Base-by-base conservation (phyloP, 495 filamentous ascomycete species). In the Aspergillus steynii region DNA sequence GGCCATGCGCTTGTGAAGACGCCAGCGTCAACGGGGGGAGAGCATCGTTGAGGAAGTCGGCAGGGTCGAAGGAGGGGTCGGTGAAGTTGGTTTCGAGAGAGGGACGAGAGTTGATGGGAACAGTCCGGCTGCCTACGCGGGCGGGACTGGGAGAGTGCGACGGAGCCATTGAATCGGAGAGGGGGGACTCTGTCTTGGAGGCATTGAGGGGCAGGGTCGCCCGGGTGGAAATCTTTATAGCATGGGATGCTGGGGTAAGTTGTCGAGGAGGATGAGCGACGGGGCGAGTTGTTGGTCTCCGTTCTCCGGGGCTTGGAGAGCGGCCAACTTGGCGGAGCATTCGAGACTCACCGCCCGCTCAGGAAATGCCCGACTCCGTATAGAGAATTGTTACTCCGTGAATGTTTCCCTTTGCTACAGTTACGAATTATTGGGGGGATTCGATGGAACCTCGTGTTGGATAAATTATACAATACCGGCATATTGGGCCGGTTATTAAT, bases 31-130 rank as follows among this genome's bases (percentile, higher is more conserved):
- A 54, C 29, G 82, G 75, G 5, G 92, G 89, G 7, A 97, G 82
- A 12, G 83, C 82, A 51, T 83, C 77, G 73, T 97, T 96, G 67
- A 96, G 85, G 74, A 92, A 96, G 45, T 88, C 84, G 66, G 85
- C 88, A 20, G 90, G 82, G 74, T 93, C 89, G 72, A 96, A 97
- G 55, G 86, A 82, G 10, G 86, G 83, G 50, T 81, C 77, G 29
- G 90, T 80, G 72, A 96, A 97, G 60, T 76, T 69, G 54, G 85
- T 55, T 77, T 82, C 59, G 82, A 84, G 68, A 87, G 88, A 67
- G 81, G 79, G 42, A 86, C 78, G 71, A 86, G 85, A 47, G 74
- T 53, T 73, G 59, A 61, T 46, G 14, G 51, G 12, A 42, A 12
- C 4, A 15, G 37, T 42, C 37, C 37, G 37, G 8, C 7, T 42